Percentiles rank a stretch among this genome's conserved stretches.
Evolutionary conservation across 2,329 filamentous ascomycete genomes (phyloP).

Genomic region (Nemania sp.): DNA sequence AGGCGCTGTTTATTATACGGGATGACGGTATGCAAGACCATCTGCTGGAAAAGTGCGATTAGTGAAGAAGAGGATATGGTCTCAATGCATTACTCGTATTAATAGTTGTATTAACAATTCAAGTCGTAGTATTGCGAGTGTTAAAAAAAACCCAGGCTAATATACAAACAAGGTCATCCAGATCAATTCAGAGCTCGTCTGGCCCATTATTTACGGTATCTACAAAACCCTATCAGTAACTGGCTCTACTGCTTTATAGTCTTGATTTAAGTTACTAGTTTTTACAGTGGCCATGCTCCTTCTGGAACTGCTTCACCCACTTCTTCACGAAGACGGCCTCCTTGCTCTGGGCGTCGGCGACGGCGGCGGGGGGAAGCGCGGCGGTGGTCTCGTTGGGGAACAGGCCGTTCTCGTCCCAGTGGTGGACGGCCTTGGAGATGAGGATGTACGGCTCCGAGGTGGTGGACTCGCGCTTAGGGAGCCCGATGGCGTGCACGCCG

Average conservation of each 20-base stretch:
- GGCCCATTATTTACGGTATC: constrained; percentile 22
- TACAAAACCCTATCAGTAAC: constrained; percentile 27
- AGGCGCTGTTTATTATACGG: no score
- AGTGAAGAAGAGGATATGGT: no score
- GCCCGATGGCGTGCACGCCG: constrained; percentile 69
- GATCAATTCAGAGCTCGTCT: no score
- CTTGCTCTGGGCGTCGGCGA: constrained; percentile 62
- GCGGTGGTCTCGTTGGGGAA: constrained; percentile 64
- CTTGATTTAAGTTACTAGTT: neutral
- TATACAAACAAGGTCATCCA: no score
- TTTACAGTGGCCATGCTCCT: constrained; percentile 18
- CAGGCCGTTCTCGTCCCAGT: constrained; percentile 78
- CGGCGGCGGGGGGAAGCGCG: constrained; percentile 60
- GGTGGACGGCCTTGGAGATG: constrained; percentile 72
- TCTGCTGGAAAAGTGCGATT: no score
- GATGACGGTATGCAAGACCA: no score
- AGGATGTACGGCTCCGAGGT: constrained; percentile 71
- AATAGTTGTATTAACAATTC: no score
- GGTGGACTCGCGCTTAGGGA: constrained; percentile 62
- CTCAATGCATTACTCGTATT: no score
- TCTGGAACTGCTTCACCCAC: constrained; percentile 68
- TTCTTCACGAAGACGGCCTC: constrained; percentile 65
- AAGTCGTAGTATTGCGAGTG: no score
- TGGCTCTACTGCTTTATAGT: constrained; percentile 8
- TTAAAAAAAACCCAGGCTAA: no score